Evolutionary conservation across 2,329 filamentous ascomycete species (phyloP), one percentile per base, ranked within the genome.

Genomic region (Monosporascus sp.): DNA sequence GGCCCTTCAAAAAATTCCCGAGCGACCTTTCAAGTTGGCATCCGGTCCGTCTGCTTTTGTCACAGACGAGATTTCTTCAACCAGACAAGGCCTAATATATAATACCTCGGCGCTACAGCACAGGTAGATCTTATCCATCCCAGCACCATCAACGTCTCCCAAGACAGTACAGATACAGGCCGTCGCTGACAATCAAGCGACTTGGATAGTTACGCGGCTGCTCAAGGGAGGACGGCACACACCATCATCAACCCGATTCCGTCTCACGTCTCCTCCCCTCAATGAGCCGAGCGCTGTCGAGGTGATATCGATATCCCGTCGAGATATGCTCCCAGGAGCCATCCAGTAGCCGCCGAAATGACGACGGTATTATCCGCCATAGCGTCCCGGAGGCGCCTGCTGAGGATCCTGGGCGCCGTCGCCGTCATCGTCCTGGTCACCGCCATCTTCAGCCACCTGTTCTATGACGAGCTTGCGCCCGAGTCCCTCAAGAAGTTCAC

Each of bases 351-450:
- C 17, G 7, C 17, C 11, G 15, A 37, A 41, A 22, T 27, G 24
- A 44, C 41, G 27, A 47, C 31, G 22, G 39, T 51, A 46, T 22
- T 51, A 24, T 27, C 44, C 44, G 41, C 50, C 20, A 47, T 51
- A 37, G 43, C 50, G 6, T 47, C 44, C 6, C 50, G 39, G n/a
- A 44, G 50, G 27, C 50, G 44, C 37, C 41, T 50, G 11, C 11
- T 51, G 43, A 47, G 37, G 35, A 51, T 47, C 44, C 27, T 47
- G 20, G 49, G 49, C 15, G 39, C 31, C 17, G 37, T 51, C 25
- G 31, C 50, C 35, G 37, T 11, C 31, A 24, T 51, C 50, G 43
- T 51, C 35, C 35, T 51, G 9, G 50, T 37, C 43, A 47, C 50
- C 35, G 50, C 46, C 27, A 51, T 47, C 24, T 20, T 47, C 43